Conservation (phyloP, 768 basidiomycete genomes). For the Phylloporus rhodoxanthus region DNA sequence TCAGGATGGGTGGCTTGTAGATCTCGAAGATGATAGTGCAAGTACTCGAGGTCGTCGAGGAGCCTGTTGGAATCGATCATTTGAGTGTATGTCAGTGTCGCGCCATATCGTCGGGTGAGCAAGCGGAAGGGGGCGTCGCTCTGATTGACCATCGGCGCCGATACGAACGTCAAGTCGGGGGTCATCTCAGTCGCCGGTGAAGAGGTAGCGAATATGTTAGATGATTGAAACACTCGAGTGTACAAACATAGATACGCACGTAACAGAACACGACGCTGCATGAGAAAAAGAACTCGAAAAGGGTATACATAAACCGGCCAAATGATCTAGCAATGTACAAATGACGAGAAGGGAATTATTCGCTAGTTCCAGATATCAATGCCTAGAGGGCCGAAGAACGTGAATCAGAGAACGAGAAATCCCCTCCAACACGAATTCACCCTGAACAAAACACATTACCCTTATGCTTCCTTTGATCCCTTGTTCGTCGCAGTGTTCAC, state of each 20-base stretch:
- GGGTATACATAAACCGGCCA: conserved; percentile 16
- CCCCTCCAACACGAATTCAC: conserved; percentile 1
- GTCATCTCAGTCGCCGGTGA: conserved; percentile 6
- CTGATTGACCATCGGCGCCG: conserved; percentile 77
- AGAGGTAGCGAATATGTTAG: conserved; percentile 12
- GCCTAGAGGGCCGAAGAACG: conserved; percentile 6
- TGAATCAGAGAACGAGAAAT: conserved; percentile 5
- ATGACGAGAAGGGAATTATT: conserved; percentile 2
- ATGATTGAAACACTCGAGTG: conserved; percentile 2
- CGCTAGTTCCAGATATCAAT: conserved; percentile 8
- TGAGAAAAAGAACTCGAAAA: conserved; percentile 2
- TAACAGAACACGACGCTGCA: background rate
- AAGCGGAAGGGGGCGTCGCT: conserved; percentile 71
- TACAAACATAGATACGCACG: conserved; percentile 13
- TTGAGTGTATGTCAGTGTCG: conserved; percentile 68
- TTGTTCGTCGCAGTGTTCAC: conserved; percentile 20
- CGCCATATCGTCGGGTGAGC: conserved; percentile 55
- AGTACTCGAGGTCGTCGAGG: conserved; percentile 57
- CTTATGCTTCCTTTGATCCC: conserved; percentile 22
- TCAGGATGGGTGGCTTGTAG: conserved; percentile 29
- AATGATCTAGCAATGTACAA: conserved; percentile 23
- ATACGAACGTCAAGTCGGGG: conserved; percentile 37
- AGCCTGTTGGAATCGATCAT: conserved; percentile 66
- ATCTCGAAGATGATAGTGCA: conserved; percentile 57
- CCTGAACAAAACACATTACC: conserved; percentile 13